Evolutionary conservation across 306 rosid species (phyloP).

Genomic region (Corylus heterophylla): DNA sequence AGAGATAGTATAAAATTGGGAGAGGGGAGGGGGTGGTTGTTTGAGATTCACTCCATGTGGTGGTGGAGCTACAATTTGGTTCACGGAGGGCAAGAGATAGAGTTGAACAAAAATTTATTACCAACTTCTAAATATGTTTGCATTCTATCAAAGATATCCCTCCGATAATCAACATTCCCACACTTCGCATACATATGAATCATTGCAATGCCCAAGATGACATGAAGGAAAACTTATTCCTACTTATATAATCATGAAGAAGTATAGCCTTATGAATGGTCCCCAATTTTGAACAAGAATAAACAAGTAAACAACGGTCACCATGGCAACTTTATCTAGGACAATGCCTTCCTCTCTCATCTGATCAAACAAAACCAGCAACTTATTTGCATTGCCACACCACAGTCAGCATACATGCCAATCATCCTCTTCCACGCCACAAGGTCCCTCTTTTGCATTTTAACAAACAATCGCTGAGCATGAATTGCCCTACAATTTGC

Average conservation of each 20-base stretch:
- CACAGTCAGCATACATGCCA: slow-evolving; percentile 52
- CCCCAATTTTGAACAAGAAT: slow-evolving; percentile 72
- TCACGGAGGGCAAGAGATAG: too few relatives aligned
- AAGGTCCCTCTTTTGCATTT: slow-evolving; percentile 57
- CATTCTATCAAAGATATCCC: slow-evolving; percentile 65
- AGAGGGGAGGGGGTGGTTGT: background rate
- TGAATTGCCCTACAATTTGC: slow-evolving; percentile 53
- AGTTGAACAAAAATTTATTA: too few relatives aligned
- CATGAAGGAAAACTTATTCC: slow-evolving; percentile 49
- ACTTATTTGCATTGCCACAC: slow-evolving; percentile 48
- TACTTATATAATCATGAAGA: slow-evolving; percentile 49
- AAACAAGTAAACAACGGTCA: slow-evolving; percentile 44
- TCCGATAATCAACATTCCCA: slow-evolving; percentile 59
- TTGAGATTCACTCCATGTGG: too few relatives aligned
- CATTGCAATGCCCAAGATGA: slow-evolving; percentile 69
- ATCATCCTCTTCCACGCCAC: slow-evolving; percentile 79
- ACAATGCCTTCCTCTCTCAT: slow-evolving; percentile 51
- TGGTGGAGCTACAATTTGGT: too few relatives aligned
- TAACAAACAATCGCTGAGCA: slow-evolving; percentile 53
- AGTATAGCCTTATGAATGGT: slow-evolving; percentile 64
- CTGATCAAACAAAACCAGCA: slow-evolving; percentile 65
- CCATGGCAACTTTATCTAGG: slow-evolving; percentile 70
- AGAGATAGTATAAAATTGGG: background rate
- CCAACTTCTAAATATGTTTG: background rate
- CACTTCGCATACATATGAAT: slow-evolving; percentile 81